phyloP scores from a whole-genome alignment of 805 yeast species.

The Wickerhamomyces tratensis region DNA sequence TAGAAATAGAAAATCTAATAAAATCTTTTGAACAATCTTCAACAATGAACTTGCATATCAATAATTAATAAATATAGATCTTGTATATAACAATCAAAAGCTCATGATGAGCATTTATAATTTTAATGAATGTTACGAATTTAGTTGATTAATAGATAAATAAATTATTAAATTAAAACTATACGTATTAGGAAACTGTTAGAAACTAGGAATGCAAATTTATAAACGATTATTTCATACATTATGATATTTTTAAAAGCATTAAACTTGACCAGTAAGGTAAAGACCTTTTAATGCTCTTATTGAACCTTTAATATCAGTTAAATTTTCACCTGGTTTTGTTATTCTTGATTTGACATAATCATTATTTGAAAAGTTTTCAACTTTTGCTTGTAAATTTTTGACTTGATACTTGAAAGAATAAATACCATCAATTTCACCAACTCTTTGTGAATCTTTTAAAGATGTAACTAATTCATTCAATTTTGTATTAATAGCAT shows the following conservation, averaged over 20 bases:
- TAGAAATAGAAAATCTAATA: no score
- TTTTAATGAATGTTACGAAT: no score
- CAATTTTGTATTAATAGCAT: not conserved
- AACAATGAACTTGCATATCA: no score
- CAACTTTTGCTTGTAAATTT: slow-evolving; percentile 16
- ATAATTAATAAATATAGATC: no score
- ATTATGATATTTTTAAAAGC: no score
- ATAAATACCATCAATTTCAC: slow-evolving; percentile 11
- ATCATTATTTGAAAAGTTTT: slow-evolving; percentile 11
- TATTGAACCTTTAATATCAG: slow-evolving; percentile 18
- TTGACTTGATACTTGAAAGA: slow-evolving; percentile 21
- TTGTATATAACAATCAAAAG: no score
- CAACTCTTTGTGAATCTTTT: not conserved
- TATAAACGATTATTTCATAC: no score
- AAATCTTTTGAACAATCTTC: no score
- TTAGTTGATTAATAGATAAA: no score
- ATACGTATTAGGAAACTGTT: no score
- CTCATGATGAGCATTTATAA: no score
- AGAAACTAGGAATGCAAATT: not conserved
- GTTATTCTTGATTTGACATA: slow-evolving; percentile 15
- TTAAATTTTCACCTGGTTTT: slow-evolving; percentile 10
- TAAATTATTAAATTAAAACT: no score
- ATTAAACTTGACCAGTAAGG: slow-evolving; percentile 25
- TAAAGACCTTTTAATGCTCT: slow-evolving; percentile 32
- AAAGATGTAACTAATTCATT: not conserved